Percentiles rank a stretch among this genome's conserved stretches.
phyloP scores from a whole-genome alignment of 2,329 filamentous ascomycete species.

The Pochonia chlamydosporia region DNA sequence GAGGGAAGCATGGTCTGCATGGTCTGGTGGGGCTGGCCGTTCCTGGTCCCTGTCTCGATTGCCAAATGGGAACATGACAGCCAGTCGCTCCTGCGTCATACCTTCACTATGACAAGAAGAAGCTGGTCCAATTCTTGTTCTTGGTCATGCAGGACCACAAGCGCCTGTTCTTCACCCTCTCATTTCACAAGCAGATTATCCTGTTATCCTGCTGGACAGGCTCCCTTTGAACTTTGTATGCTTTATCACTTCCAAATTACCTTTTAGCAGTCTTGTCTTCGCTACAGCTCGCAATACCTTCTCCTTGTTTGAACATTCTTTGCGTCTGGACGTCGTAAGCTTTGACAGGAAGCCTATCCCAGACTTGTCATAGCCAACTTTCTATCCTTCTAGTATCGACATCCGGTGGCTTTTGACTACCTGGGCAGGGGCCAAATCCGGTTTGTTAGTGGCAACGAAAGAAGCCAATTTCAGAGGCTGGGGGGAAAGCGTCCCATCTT shows the following conservation, averaged over 20 bases:
- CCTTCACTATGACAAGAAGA: background rate
- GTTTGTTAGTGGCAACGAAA: background rate
- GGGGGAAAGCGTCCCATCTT: too few relatives aligned
- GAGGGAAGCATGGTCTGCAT: background rate
- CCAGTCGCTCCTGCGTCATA: conserved; percentile 13
- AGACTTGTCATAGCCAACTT: too few relatives aligned
- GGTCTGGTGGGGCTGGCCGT: background rate
- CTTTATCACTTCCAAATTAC: background rate
- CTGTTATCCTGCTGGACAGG: conserved; percentile 10
- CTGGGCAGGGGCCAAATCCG: conserved; percentile 1
- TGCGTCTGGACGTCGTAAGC: too few relatives aligned
- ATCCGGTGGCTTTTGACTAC: background rate
- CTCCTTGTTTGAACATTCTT: background rate
- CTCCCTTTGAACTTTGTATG: background rate
- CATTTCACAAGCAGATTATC: conserved; percentile 1
- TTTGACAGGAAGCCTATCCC: too few relatives aligned
- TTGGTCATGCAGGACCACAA: background rate
- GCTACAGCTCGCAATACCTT: background rate
- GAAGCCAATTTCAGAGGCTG: background rate
- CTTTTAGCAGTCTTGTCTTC: background rate
- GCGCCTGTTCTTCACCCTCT: conserved; percentile 3
- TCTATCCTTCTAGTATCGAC: background rate
- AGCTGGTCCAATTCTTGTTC: conserved; percentile 1
- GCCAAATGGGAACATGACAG: conserved; percentile 2
- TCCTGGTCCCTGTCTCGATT: conserved; percentile 9